Evolutionary conservation across 2,329 filamentous ascomycete genomes (phyloP).

Genomic region (Cryphonectria nitschkei): DNA sequence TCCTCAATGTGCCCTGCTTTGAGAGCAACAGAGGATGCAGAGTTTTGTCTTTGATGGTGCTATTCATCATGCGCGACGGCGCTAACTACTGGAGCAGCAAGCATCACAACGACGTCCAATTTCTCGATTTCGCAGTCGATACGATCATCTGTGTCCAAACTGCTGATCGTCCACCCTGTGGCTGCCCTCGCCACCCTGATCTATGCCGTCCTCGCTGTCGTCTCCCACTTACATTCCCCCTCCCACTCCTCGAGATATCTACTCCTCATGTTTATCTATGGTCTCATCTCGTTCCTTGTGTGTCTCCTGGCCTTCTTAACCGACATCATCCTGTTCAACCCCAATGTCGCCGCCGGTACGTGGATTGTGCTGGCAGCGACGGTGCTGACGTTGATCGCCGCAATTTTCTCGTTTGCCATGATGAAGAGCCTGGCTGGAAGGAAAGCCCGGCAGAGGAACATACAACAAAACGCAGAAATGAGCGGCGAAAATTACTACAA

Average conservation of each 20-base stretch:
- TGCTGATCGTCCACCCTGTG: slow-evolving; percentile 90
- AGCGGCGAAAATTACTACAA: slow-evolving; percentile 92
- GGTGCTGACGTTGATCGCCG: slow-evolving; percentile 79
- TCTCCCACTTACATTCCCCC: slow-evolving; percentile 84
- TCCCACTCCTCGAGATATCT: slow-evolving; percentile 91
- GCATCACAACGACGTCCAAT: slow-evolving; percentile 53
- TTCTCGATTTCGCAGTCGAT: slow-evolving; percentile 42
- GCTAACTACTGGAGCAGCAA: background rate
- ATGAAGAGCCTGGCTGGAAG: slow-evolving; percentile 86
- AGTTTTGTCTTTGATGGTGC: background rate
- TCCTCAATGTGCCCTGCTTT: slow-evolving; percentile 38
- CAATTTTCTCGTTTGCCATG: slow-evolving; percentile 92
- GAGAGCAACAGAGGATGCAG: background rate
- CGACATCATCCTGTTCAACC: slow-evolving; percentile 92
- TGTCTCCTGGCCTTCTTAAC: slow-evolving; percentile 87
- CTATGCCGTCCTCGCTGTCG: slow-evolving; percentile 77
- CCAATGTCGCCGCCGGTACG: slow-evolving; percentile 90
- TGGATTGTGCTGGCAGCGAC: slow-evolving; percentile 92
- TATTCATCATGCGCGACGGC: background rate
- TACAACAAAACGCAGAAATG: slow-evolving; percentile 95
- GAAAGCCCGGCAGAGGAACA: slow-evolving; percentile 89
- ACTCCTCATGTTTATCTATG: slow-evolving; percentile 81
- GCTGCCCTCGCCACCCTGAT: slow-evolving; percentile 84
- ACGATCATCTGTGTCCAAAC: slow-evolving; percentile 72
- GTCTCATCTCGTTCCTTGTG: slow-evolving; percentile 81